These are phyloP conservation scores for Phyllachora maydis DNA, from an alignment of 2,329 filamentous ascomycete species.

Conservation along the genomic window DNA sequence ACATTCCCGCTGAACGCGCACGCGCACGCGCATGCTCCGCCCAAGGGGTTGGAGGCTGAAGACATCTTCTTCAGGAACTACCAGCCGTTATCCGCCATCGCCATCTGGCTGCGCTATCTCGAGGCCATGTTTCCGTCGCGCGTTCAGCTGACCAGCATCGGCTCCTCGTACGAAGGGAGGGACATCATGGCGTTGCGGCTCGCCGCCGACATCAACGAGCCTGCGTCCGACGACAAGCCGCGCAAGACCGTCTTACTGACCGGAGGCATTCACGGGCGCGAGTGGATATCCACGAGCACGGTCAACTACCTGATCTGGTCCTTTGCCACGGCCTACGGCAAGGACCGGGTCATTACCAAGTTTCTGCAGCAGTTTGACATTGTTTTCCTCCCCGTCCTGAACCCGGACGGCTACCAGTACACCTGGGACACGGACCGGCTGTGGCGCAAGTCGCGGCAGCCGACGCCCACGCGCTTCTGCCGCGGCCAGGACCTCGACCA, in stretches of 20 bases:
- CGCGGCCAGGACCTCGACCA: slow-evolving; percentile 78
- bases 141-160: slow-evolving; percentile 53
- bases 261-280: slow-evolving; percentile 77
- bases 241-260: slow-evolving; percentile 28
- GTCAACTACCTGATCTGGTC: slow-evolving; percentile 83
- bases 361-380: slow-evolving; percentile 73
- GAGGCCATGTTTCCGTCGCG: slow-evolving; percentile 77
- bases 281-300: slow-evolving; percentile 90
- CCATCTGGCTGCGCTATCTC: slow-evolving; percentile 82
- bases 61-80: too few relatives aligned
- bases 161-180: slow-evolving; percentile 72
- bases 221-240: slow-evolving; percentile 10
- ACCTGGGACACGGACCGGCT: slow-evolving; percentile 81
- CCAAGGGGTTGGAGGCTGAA: too few relatives aligned
- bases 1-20: slow-evolving; percentile 50
- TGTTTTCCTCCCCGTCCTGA: slow-evolving; percentile 71
- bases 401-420: slow-evolving; percentile 88
- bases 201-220: slow-evolving; percentile 30
- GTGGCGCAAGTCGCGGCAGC: slow-evolving; percentile 87
- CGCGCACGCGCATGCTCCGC: too few relatives aligned
- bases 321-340: slow-evolving; percentile 66
- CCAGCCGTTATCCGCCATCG: slow-evolving; percentile 34
- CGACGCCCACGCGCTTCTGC: slow-evolving; percentile 66
- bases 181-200: slow-evolving; percentile 65
- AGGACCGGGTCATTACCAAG: slow-evolving; percentile 47